A percentile compares a stretch with the other conserved stretches of the same genome.
phyloP scores from a whole-genome alignment of 2,329 filamentous ascomycete genomes.

The Colletotrichum lupini region DNA sequence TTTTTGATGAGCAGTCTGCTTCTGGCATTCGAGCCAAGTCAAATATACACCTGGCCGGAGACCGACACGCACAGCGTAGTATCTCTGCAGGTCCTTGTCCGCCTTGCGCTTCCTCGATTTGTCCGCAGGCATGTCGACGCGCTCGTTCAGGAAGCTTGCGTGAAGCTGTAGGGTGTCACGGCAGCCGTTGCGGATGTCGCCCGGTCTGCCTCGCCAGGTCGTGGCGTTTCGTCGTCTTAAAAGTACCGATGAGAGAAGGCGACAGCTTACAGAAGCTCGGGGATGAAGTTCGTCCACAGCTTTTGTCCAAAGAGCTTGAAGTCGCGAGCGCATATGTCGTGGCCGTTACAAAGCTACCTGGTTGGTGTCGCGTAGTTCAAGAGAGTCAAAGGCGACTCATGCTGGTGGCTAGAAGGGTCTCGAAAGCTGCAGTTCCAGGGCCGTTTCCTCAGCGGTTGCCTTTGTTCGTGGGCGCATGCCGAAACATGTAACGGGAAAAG shows the following conservation, averaged over 20 bases:
- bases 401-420: background rate
- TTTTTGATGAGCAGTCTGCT: slow-evolving; percentile 68
- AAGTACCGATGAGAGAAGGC: background rate
- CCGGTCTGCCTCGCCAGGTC: slow-evolving; percentile 8
- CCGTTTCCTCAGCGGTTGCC: slow-evolving; percentile 14
- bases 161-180: slow-evolving; percentile 3
- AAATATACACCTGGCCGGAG: slow-evolving; percentile 58
- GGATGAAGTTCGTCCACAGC: background rate
- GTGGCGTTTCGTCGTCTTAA: slow-evolving; percentile 10
- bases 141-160: background rate
- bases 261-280: background rate
- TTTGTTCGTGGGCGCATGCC: slow-evolving; percentile 30
- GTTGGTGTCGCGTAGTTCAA: slow-evolving; percentile 25
- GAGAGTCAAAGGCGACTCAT: slow-evolving; percentile 32
- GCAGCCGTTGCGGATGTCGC: background rate
- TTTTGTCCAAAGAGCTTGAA: slow-evolving; percentile 28
- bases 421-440: background rate
- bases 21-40: slow-evolving; percentile 70
- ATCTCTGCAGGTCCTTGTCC: slow-evolving; percentile 62
- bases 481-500: slow-evolving; percentile 19
- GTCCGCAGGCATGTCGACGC: slow-evolving; percentile 29
- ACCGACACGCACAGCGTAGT: slow-evolving; percentile 71
- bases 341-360: slow-evolving; percentile 18
- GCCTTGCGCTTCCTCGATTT: slow-evolving; percentile 60
- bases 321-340: slow-evolving; percentile 27